Conservation (phyloP, 23 red algal genomes). For the Gracilaria domingensis region DNA sequence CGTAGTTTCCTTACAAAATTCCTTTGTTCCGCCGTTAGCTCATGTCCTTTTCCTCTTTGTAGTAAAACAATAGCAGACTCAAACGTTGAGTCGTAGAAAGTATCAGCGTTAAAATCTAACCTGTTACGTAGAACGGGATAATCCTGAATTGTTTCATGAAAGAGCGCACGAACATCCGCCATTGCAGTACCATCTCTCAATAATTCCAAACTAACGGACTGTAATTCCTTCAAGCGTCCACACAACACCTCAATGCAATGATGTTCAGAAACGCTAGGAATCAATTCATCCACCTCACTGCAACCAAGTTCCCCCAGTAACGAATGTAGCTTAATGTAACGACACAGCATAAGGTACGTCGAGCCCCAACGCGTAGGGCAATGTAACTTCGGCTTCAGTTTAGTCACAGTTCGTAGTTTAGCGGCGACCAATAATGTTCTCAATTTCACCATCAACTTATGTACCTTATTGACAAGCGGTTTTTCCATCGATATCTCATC, state of each 20-base stretch:
- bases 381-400: too few relatives aligned
- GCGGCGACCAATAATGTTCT: too few relatives aligned
- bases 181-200: background rate
- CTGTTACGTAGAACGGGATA: background rate
- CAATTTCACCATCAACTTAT: too few relatives aligned
- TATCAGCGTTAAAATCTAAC: too few relatives aligned
- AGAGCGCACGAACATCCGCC: background rate
- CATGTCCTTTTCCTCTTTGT: too few relatives aligned
- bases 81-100: too few relatives aligned
- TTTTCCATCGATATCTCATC: background rate
- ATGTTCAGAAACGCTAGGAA: background rate
- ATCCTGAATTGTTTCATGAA: background rate
- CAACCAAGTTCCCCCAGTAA: constrained; percentile 1
- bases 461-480: background rate
- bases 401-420: too few relatives aligned
- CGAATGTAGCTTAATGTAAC: background rate
- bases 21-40: too few relatives aligned
- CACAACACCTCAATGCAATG: background rate
- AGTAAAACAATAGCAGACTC: too few relatives aligned
- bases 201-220: background rate
- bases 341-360: too few relatives aligned
- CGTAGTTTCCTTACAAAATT: too few relatives aligned
- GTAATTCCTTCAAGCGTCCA: background rate
- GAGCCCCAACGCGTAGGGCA: too few relatives aligned
- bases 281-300: background rate